These are phyloP conservation scores for Penicillium silybi DNA, from an alignment of 495 filamentous ascomycete species.

Conservation along the genomic window DNA sequence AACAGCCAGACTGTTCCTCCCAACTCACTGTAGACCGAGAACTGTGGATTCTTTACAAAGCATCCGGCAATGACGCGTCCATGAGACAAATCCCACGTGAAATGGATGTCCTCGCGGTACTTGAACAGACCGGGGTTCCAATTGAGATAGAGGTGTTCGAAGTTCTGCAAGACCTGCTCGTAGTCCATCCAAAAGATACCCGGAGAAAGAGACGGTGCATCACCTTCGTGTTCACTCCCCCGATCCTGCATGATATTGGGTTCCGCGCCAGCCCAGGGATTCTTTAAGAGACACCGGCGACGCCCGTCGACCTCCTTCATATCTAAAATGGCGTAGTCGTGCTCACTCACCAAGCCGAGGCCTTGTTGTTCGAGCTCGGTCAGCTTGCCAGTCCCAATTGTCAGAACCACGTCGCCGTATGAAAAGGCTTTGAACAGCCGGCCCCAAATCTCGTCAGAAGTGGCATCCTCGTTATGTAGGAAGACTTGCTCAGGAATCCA, in stretches of 20 bases:
- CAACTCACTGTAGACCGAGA: constrained; percentile 54
- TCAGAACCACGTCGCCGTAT: constrained; percentile 78
- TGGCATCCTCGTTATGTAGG: constrained; percentile 75
- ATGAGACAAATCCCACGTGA: constrained; percentile 74
- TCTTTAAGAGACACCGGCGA: constrained; percentile 78
- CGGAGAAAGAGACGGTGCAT: constrained; percentile 37
- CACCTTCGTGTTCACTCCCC: not conserved
- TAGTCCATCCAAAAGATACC: constrained; percentile 92
- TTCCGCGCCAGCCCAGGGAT: constrained; percentile 84
- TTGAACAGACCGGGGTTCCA: constrained; percentile 90
- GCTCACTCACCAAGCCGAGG: constrained; percentile 79
- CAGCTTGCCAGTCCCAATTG: constrained; percentile 83
- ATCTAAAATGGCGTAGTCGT: constrained; percentile 90
- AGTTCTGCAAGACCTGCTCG: constrained; percentile 79
- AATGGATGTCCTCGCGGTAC: constrained; percentile 81
- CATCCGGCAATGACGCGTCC: constrained; percentile 52
- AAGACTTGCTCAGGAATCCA: constrained; percentile 98
- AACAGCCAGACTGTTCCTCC: constrained; percentile 76
- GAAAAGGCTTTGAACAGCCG: constrained; percentile 71
- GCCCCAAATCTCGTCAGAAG: constrained; percentile 70
- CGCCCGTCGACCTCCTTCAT: constrained; percentile 63
- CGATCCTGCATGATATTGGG: constrained; percentile 13
- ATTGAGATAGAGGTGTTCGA: constrained; percentile 92
- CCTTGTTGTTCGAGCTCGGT: constrained; percentile 67
- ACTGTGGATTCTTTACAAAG: constrained; percentile 81